Evolutionary conservation across 352 stramenopile species (phyloP), one percentile per base, ranked within the genome.

Genomic region (Phytophthora syringae): DNA sequence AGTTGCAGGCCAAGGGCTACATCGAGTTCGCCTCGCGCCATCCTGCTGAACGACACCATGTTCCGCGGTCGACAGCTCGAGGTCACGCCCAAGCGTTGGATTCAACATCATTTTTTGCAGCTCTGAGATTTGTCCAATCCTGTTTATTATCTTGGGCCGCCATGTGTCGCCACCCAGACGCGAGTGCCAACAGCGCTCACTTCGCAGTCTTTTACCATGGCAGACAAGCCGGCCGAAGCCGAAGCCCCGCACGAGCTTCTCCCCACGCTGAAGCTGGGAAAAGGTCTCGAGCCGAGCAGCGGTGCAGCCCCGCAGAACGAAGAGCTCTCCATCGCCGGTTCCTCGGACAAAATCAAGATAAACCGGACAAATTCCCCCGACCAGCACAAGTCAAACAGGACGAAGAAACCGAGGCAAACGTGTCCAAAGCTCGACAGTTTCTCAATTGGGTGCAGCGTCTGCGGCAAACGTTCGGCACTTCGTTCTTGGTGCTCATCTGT

Each of bases 401-500:
- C 3, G 61, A 49, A 13, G 39, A 34, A 3, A 54, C 51, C 20
- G 64, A 74, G n/a, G 1, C 18, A 0, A 18, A 22, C 43, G 18
- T 76, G 5, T 84, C 82, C 0, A 67, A 45, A 39, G 27, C 30
- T 28, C 53, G 77, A 44, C 81, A 86, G 52, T 69, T 90, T 10
- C 27, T 43, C 30, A 54, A 72, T 16, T 94, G 86, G 86, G 49
- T 81, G 48, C 66, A 64, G 4, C 76, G 83, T 18, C 59, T 94
- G 21, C 62, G 75, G 2, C 42, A 82, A 49, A 94, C 86, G 3
- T 94, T 94, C 43, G 84, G 84, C 16, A 87, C 77, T 36, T 67
- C 77, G 21, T 92, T 93, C 55, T 63, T 94, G 20, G 55, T 89
- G 49, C 70, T 94, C 13, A 80, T 91, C 22, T 76, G 67, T 20